phyloP scores from a whole-genome alignment of 148 eudicot species.

The Hydrangea macrophylla region DNA sequence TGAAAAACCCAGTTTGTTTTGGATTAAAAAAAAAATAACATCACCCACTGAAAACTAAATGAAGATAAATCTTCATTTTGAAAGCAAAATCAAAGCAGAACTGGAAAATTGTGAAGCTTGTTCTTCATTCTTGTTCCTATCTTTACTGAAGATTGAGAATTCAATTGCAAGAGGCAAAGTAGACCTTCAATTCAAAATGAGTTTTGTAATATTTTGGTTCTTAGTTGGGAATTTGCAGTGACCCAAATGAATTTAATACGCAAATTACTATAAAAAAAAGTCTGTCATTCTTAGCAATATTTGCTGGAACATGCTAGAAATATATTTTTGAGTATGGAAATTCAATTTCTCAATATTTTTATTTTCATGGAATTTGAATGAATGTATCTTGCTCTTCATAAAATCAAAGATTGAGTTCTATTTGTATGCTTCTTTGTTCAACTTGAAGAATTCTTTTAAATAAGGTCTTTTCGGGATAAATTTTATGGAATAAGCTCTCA shows the following conservation, averaged over 20 bases:
- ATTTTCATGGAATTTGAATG: not conserved
- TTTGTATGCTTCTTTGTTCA: not conserved
- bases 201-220: not conserved
- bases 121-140: not conserved
- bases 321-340: not conserved
- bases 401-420: not conserved
- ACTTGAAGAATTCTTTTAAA: not conserved
- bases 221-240: not conserved
- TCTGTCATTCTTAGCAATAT: not conserved
- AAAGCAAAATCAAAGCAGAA: not conserved
- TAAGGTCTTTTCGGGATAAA: not conserved
- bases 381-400: not conserved
- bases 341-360: not conserved
- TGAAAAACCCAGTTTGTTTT: not conserved
- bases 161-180: not conserved
- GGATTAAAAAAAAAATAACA: not conserved
- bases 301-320: not conserved
- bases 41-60: not conserved
- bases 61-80: no score
- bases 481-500: not conserved
- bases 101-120: not conserved
- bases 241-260: conserved; percentile 4
- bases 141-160: not conserved
- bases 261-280: not conserved
- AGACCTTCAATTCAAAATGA: not conserved